Percentiles rank a stretch among this genome's conserved stretches.
Conservation (phyloP, 2,329 filamentous ascomycete species). For the Calonectria crousiana region DNA sequence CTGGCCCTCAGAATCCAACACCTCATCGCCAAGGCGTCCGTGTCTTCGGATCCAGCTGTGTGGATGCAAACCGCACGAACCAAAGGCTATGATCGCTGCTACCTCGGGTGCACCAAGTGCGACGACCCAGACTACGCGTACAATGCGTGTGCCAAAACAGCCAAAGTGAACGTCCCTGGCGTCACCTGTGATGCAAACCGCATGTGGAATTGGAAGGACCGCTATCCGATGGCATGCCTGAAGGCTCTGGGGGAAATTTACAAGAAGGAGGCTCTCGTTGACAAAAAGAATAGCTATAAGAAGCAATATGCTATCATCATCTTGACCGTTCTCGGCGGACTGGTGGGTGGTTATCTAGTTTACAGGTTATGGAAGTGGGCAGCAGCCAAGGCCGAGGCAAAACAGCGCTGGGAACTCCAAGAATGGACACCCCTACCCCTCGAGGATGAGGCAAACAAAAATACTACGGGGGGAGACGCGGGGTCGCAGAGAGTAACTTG, state of each 20-base stretch:
- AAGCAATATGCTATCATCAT: neutral
- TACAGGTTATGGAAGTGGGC: neutral
- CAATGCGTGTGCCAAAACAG: neutral
- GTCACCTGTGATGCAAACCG: neutral
- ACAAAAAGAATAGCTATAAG: neutral
- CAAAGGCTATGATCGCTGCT: neutral
- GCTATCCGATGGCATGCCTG: neutral
- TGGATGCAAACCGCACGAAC: neutral
- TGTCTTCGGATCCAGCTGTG: neutral
- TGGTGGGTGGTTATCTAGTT: neutral
- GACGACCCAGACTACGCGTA: neutral
- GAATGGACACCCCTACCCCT: neutral
- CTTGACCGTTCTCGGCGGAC: neutral
- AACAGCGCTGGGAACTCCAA: neutral
- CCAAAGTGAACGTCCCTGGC: neutral
- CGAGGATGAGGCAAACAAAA: neutral
- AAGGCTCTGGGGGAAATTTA: neutral
- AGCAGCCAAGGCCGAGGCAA: neutral
- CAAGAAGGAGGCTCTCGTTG: neutral
- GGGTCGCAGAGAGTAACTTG: neutral
- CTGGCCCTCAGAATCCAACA: neutral
- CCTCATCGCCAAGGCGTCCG: neutral
- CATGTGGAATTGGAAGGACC: conserved; percentile 6
- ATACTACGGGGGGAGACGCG: neutral
- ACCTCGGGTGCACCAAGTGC: neutral